A percentile compares a stretch with the other conserved stretches of the same genome.
These are phyloP conservation scores for Globisporangium paroecandrum DNA, from an alignment of 352 stramenopile genomes.

Conservation along the genomic window DNA sequence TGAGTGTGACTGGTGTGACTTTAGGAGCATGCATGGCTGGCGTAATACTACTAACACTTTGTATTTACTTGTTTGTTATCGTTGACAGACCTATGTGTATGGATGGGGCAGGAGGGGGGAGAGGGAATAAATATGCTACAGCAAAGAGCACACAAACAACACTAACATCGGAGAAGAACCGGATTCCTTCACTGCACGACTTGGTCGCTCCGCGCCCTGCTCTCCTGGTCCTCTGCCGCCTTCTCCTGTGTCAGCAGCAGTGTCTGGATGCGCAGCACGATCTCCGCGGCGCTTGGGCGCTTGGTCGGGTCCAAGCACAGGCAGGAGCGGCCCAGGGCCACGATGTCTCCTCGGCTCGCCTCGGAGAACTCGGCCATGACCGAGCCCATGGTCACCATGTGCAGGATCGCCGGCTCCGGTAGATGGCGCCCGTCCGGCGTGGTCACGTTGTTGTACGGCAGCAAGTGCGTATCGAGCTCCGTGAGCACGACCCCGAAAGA, in stretches of 20 bases:
- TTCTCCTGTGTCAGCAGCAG: not conserved
- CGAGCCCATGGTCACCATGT: conserved; percentile 32
- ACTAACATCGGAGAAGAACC: no score
- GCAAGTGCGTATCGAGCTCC: conserved; percentile 39
- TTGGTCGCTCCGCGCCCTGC: not conserved
- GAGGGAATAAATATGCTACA: no score
- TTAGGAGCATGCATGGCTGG: no score
- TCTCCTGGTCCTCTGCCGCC: not conserved
- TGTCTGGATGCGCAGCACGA: conserved; percentile 5
- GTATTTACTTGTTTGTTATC: no score
- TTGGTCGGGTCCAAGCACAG: conserved; percentile 24
- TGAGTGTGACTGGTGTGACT: no score
- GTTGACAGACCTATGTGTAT: no score
- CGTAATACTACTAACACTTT: no score
- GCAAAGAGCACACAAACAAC: no score
- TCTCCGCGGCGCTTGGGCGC: conserved; percentile 19
- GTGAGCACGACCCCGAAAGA: conserved; percentile 55
- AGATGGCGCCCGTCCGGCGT: conserved; percentile 21
- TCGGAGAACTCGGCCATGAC: conserved; percentile 26
- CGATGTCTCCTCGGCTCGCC: conserved; percentile 22
- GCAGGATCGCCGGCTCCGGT: conserved; percentile 28
- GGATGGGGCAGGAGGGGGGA: no score
- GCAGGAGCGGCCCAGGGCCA: conserved; percentile 25
- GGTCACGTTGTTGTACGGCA: conserved; percentile 26
- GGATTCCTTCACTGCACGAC: not conserved